Base-by-base conservation (phyloP, 306 rosid species). In the Ammopiptanthus mongolicus region DNA sequence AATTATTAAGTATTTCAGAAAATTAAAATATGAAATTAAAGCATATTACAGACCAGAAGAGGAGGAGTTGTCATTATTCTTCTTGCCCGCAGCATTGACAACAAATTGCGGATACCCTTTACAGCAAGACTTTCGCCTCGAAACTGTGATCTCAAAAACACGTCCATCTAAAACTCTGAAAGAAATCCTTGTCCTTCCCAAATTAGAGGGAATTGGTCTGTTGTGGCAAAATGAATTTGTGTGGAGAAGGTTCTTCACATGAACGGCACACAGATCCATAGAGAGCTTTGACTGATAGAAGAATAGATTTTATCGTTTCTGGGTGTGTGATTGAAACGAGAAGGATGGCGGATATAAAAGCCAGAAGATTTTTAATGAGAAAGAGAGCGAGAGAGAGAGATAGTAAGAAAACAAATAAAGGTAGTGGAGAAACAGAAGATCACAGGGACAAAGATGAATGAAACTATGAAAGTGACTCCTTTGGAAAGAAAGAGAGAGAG, bases 241-340 rank as follows among this genome's bases (percentile, higher is more conserved):
- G 69, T 69, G 82, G 51, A 82, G 74, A 34, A 89, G 80, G 23
- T 75, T 85, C 56, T 88, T 94, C 66, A 76, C 87, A 25, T 83
- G 86, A 41, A 84, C 81, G 3, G 86, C 82, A 76, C 80, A 90
- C 72, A 88, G 91, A 94, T 94, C 98, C 98, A 94, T 93, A 50
- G 37, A 76, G 72, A 17, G 59, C 70, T 36, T 44, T 58, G 66
- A 28, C 78, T 12, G 52, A 41, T 10, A 41, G 12, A 22, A 8
- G 19, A 75, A 65, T 19, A 1, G 71, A 46, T 25, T 64, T 56
- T 48, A 36, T 25, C 15, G 60, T 63, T 34, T 69, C n/a, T 17
- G 67, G 58, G 53, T 47, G 67, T 50, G 46, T 53, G 65, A 0
- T 6, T 47, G 23, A 47, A 9, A 44, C 10, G n/a, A 3, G 17